A percentile compares a stretch with the other conserved stretches of the same genome.
Conservation (phyloP, 495 filamentous ascomycete species). For the Corynascus novoguineensis region DNA sequence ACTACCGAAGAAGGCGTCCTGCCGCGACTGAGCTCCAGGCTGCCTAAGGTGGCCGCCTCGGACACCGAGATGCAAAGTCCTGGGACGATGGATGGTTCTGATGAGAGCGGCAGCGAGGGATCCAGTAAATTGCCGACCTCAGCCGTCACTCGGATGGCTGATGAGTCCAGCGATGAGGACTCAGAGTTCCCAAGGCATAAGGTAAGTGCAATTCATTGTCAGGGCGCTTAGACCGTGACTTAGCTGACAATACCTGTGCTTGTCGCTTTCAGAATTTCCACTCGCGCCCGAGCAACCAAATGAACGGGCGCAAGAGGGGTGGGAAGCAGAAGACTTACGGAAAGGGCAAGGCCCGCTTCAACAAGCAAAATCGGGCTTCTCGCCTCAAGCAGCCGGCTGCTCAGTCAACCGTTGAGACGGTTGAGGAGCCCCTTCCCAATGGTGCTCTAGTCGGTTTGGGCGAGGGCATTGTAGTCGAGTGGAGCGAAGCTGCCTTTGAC, state of each 20-base stretch:
- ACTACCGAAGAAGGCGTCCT: constrained; percentile 53
- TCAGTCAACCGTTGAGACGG: constrained; percentile 21
- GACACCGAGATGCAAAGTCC: constrained; percentile 34
- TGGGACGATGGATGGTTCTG: constrained; percentile 29
- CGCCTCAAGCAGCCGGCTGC: constrained; percentile 28
- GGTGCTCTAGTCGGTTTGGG: constrained; percentile 66
- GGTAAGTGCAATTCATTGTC: constrained; percentile 16
- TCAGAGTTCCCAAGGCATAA: constrained; percentile 27
- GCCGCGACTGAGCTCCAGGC: constrained; percentile 52
- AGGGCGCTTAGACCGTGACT: neutral
- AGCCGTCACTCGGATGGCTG: constrained; percentile 43
- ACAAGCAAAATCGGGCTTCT: constrained; percentile 29
- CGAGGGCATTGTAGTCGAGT: constrained; percentile 83
- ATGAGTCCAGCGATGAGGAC: constrained; percentile 50
- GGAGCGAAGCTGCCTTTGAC: constrained; percentile 61
- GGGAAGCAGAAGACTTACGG: constrained; percentile 30
- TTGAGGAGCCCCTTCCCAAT: constrained; percentile 26
- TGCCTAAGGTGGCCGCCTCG: constrained; percentile 24
- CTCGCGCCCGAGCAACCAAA: constrained; percentile 9
- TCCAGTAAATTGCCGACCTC: constrained; percentile 13
- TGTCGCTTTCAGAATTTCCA: neutral
- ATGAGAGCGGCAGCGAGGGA: constrained; percentile 41
- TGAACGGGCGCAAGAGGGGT: constrained; percentile 31
- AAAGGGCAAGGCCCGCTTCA: constrained; percentile 32
- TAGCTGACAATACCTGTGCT: neutral